phyloP scores from a whole-genome alignment of 495 filamentous ascomycete species.

The Extremus antarcticus region DNA sequence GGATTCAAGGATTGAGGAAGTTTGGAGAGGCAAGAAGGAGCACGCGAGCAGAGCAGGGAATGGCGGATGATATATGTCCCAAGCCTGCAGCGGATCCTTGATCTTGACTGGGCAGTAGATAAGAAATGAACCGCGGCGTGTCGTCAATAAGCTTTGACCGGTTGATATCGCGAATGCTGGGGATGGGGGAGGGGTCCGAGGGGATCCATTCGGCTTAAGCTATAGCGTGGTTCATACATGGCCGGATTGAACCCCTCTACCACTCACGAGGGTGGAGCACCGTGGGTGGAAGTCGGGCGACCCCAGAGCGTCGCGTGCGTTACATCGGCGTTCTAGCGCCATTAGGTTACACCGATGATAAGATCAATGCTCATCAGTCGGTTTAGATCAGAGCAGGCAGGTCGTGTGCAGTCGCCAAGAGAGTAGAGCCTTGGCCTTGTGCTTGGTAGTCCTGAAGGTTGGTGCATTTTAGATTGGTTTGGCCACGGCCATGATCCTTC shows the following conservation, averaged over 20 bases:
- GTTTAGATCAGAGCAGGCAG: background rate
- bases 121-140: background rate
- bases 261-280: no score
- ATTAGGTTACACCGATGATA: background rate
- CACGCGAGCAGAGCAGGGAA: no score
- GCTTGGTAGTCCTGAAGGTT: no score
- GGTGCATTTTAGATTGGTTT: no score
- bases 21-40: no score
- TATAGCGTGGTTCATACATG: background rate
- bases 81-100: no score
- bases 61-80: no score
- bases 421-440: background rate
- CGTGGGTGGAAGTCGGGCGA: no score
- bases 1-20: no score
- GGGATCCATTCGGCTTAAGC: background rate
- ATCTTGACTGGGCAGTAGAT: background rate
- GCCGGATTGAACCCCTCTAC: background rate
- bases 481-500: no score
- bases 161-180: background rate
- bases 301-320: no score
- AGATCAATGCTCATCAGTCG: background rate
- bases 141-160: background rate
- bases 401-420: background rate
- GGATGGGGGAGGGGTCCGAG: no score
- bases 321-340: background rate